Base-by-base conservation (phyloP, 176 grass and related monocot species). In the Eleusine indica region DNA sequence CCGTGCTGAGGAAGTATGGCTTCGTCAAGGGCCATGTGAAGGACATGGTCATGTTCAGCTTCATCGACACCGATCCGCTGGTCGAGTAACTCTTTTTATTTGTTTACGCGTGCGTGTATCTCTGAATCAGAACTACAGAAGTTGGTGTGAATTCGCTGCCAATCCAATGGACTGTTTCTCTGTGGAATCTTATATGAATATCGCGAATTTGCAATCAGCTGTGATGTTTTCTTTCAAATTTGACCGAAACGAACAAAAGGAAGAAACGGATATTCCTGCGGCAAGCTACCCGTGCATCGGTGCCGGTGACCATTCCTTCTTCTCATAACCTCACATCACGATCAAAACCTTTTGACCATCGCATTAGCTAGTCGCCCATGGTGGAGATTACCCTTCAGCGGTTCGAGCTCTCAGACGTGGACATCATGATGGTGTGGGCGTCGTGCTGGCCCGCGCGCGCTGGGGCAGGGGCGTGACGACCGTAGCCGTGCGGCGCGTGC, bases 351-450 rank as follows among this genome's bases (percentile, higher is more conserved):
- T n/a, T 21, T 58, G 54, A 5, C 7, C 54, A 58, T 22, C 57
- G 8, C 57, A 9, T 19, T 18, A 18, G 6, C 54, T 58, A 18
- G 4, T 4, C 53, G 53, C 21, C 21, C 57, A 61, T 61, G 57
- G 21, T 9, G n/a, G 21, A 61, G 32, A 32, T 32, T 32, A 32
- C 32, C 32, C 32, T 32, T n/a, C n/a, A n/a, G 65, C 87, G 17
- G 12, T 95, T 95, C 85, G 49, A 82, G 3, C 91, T 98, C 48
- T 70, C 69, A 66, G 95, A 98, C 84, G 72, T 84, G 9, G 92
- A 98, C 80, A 85, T 83, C 68, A 93, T 80, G 80, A 77, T 89
- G 87, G 69, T 73, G 48, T 98, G 93, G 91, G 91, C 96, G 54
- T 93, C 87, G 10, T 82, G 14, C 29, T 98, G 80, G 85, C 87